These are phyloP conservation scores for Ramularia endophylla DNA, from an alignment of 2,329 filamentous ascomycete genomes.

Conservation along the genomic window DNA sequence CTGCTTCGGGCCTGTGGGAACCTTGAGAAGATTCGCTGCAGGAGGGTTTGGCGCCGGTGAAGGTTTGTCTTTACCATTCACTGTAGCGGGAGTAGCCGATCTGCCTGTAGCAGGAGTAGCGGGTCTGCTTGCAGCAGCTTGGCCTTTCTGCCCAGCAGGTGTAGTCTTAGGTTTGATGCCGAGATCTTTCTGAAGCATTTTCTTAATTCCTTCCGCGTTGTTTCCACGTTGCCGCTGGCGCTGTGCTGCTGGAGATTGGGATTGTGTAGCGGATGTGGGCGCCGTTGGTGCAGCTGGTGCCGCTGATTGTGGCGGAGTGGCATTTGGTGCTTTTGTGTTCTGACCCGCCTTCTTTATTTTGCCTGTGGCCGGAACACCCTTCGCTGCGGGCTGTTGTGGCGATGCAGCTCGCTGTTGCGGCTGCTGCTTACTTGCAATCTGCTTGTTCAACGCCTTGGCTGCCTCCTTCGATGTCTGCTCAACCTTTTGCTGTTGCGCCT, in stretches of 20 bases:
- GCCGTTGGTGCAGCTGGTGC: constrained; percentile 41
- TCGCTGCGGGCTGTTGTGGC: constrained; percentile 17
- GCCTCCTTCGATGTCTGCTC: constrained; percentile 43
- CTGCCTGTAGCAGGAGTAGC: constrained; percentile 9
- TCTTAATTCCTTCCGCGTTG: constrained; percentile 33
- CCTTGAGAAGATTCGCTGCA: constrained; percentile 14
- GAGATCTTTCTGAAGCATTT: constrained; percentile 58
- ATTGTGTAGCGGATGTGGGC: constrained; percentile 26
- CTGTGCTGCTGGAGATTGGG: constrained; percentile 18
- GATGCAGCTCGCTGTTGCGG: constrained; percentile 15
- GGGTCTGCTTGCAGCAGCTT: constrained; percentile 13
- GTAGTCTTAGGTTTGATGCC: constrained; percentile 44
- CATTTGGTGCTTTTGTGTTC: constrained; percentile 13
- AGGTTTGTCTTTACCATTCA: constrained; percentile 32
- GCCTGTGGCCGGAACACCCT: constrained; percentile 32
- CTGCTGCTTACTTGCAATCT: constrained; percentile 26
- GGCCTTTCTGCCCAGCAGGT: constrained; percentile 10
- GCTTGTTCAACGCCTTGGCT: constrained; percentile 52
- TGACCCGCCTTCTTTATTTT: constrained; percentile 21
- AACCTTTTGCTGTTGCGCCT: constrained; percentile 30
- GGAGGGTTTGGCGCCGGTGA: constrained; percentile 11
- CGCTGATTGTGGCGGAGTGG: constrained; percentile 22
- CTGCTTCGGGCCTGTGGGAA: constrained; percentile 27
- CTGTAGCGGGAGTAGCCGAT: constrained; percentile 9
- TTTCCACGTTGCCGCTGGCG: constrained; percentile 22